phyloP scores from a whole-genome alignment of 2,329 filamentous ascomycete species.

The Akanthomyces lecanii region DNA sequence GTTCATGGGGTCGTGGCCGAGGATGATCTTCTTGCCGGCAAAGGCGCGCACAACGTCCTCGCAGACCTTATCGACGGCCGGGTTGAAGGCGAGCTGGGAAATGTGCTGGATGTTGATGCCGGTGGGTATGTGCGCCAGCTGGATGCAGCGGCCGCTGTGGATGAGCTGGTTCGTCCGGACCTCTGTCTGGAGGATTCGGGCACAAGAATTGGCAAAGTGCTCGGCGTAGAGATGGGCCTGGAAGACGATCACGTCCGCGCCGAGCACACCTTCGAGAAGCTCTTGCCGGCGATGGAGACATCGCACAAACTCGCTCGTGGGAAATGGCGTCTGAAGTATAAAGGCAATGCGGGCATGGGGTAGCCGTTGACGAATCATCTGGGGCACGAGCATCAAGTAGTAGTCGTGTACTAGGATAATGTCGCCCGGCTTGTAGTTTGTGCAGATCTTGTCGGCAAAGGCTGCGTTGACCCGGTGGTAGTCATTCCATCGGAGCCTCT shows the following conservation, averaged over 20 bases:
- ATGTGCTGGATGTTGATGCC: slow-evolving; percentile 83
- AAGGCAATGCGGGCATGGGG: slow-evolving; percentile 92
- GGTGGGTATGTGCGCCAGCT: slow-evolving; percentile 92
- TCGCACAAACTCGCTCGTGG: slow-evolving; percentile 90
- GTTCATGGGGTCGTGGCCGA: slow-evolving; percentile 89
- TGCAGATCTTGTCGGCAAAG: slow-evolving; percentile 83
- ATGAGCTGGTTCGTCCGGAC: slow-evolving; percentile 61
- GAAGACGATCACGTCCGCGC: slow-evolving; percentile 89
- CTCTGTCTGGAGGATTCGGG: slow-evolving; percentile 83
- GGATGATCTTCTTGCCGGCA: slow-evolving; percentile 87
- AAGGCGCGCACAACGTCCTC: slow-evolving; percentile 70
- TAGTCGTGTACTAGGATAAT: slow-evolving; percentile 92
- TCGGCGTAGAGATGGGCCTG: slow-evolving; percentile 93
- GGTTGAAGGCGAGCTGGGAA: slow-evolving; percentile 67
- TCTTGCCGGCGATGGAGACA: slow-evolving; percentile 86
- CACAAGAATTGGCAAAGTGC: slow-evolving; percentile 92
- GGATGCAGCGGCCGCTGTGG: slow-evolving; percentile 75
- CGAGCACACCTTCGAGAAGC: slow-evolving; percentile 81
- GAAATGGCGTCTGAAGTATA: slow-evolving; percentile 91
- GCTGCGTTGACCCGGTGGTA: slow-evolving; percentile 89
- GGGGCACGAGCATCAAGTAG: slow-evolving; percentile 84
- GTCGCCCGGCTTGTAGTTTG: slow-evolving; percentile 87
- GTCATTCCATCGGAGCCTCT: slow-evolving; percentile 82
- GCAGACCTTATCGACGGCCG: slow-evolving; percentile 67
- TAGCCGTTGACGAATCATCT: slow-evolving; percentile 76